A percentile compares a stretch with the other conserved stretches of the same genome.
Evolutionary conservation across 306 rosid species (phyloP).

Genomic region (Citrullus colocynthis): DNA sequence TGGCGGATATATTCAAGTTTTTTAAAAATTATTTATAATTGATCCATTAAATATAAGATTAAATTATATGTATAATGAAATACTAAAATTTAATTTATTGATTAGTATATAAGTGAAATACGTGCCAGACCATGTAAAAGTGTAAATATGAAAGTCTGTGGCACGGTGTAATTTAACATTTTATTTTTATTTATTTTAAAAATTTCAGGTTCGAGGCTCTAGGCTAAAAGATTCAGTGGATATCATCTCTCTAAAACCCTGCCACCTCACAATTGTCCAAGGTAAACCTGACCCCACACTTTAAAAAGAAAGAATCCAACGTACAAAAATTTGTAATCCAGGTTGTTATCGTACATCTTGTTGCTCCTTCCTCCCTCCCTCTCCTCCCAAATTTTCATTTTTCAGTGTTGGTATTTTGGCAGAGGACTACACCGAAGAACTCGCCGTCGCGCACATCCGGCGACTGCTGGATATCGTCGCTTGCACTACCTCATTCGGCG

Average conservation of each 20-base stretch:
- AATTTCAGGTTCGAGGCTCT: conserved; percentile 58
- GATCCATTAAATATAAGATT: no score
- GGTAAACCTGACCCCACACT: conserved; percentile 25
- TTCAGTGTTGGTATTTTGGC: not conserved
- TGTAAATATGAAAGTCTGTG: no score
- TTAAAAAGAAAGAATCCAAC: not conserved
- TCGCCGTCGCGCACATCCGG: conserved; percentile 58
- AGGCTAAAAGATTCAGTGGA: conserved; percentile 66
- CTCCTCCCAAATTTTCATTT: not conserved
- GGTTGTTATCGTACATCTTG: not conserved
- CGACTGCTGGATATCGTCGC: conserved; percentile 75
- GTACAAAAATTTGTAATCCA: not conserved
- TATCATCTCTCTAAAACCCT: conserved; percentile 69
- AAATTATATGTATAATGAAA: no score
- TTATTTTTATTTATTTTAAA: no score
- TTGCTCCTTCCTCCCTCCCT: not conserved
- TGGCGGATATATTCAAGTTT: no score
- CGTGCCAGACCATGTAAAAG: no score
- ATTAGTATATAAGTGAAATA: no score
- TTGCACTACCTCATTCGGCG: conserved; percentile 58
- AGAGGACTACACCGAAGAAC: conserved; percentile 79
- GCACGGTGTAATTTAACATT: no score
- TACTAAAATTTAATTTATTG: no score
- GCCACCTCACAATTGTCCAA: conserved; percentile 56
- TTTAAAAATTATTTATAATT: no score